Evolutionary conservation across 495 filamentous ascomycete species (phyloP).

Genomic region (Chaetomium fimeti): DNA sequence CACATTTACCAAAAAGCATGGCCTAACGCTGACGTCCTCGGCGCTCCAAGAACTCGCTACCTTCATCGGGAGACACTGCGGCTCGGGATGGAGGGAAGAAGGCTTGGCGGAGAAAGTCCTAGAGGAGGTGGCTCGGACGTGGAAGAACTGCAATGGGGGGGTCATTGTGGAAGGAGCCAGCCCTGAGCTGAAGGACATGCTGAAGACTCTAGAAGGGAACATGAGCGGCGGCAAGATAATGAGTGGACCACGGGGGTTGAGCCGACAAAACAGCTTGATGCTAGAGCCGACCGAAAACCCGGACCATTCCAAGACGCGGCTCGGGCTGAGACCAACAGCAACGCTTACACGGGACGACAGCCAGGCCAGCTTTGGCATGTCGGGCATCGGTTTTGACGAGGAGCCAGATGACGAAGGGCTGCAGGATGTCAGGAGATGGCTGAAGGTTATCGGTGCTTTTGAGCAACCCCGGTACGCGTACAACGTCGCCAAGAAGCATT

Average conservation of each 20-base stretch:
- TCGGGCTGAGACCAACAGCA: slow-evolving; percentile 45
- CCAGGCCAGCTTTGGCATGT: slow-evolving; percentile 63
- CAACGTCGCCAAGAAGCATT: slow-evolving; percentile 85
- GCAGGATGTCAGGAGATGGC: slow-evolving; percentile 69
- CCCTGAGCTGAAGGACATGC: slow-evolving; percentile 70
- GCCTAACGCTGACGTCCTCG: slow-evolving; percentile 85
- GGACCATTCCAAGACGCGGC: slow-evolving; percentile 42
- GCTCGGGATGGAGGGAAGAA: slow-evolving; percentile 93
- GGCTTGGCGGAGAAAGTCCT: slow-evolving; percentile 87
- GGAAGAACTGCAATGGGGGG: slow-evolving; percentile 80
- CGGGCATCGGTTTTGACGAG: slow-evolving; percentile 58
- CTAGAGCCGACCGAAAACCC: slow-evolving; percentile 41
- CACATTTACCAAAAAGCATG: slow-evolving; percentile 96
- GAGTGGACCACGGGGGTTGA: slow-evolving; percentile 46
- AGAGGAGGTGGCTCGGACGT: slow-evolving; percentile 83
- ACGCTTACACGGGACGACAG: slow-evolving; percentile 53
- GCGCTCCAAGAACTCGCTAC: slow-evolving; percentile 78
- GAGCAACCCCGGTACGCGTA: slow-evolving; percentile 85
- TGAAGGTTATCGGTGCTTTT: slow-evolving; percentile 74
- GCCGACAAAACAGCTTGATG: slow-evolving; percentile 59
- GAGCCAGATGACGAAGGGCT: slow-evolving; percentile 56
- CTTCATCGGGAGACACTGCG: slow-evolving; percentile 91
- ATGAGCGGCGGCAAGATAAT: slow-evolving; percentile 77
- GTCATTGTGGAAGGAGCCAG: slow-evolving; percentile 87
- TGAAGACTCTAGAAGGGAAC: slow-evolving; percentile 76